Evolutionary conservation across 441 rosid genomes (phyloP).

Genomic region (Euphorbia neoarborescens): DNA sequence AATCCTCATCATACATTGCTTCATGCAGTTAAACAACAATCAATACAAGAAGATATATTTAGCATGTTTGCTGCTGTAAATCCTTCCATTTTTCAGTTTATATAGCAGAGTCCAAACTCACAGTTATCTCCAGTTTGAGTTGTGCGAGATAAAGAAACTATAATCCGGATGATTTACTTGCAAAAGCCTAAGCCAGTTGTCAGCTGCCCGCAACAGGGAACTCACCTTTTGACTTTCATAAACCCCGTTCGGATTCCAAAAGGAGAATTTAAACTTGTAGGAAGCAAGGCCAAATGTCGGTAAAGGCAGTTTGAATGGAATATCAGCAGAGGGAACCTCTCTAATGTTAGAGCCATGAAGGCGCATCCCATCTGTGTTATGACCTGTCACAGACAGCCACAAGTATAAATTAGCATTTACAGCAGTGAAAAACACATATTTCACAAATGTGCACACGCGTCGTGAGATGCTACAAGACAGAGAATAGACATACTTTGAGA

Average conservation of each 20-base stretch:
- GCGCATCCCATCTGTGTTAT: conserved; percentile 22
- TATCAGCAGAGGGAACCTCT: conserved; percentile 29
- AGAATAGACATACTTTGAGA: conserved; percentile 36
- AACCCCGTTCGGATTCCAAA: conserved; percentile 61
- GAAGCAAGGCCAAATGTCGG: conserved; percentile 72
- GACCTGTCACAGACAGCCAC: conserved; percentile 28
- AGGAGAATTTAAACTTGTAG: conserved; percentile 61
- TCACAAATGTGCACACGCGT: background rate
- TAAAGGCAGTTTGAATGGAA: conserved; percentile 41
- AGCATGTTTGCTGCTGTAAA: background rate
- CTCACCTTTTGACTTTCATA: conserved; percentile 45
- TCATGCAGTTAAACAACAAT: conserved; percentile 2
- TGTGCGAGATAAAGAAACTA: conserved; percentile 53
- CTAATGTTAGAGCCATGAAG: conserved; percentile 21
- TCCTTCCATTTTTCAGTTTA: background rate
- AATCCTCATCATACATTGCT: background rate
- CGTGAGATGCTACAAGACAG: background rate
- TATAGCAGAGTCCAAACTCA: background rate
- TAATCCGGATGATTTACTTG: conserved; percentile 71
- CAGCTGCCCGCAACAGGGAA: conserved; percentile 55
- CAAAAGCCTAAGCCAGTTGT: conserved; percentile 57
- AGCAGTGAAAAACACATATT: background rate
- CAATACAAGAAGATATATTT: background rate
- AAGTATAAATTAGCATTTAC: background rate
- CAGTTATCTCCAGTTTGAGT: conserved; percentile 26